Evolutionary conservation across 2,329 filamentous ascomycete genomes (phyloP), one percentile per base, ranked within the genome.

Genomic region (Calonectria henricotiae): DNA sequence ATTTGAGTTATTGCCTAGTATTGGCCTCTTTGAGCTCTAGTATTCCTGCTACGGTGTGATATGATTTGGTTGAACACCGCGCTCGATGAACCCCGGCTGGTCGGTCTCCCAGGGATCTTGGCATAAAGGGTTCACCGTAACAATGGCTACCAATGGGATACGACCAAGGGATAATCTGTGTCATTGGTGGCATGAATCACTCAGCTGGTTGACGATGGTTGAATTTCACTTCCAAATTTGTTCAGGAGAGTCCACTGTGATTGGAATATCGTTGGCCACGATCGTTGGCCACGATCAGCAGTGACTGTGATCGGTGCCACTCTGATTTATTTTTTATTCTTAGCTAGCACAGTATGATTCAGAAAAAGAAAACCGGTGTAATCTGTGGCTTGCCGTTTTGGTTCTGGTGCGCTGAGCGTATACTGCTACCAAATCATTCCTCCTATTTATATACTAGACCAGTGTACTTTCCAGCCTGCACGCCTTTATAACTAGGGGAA

Each of bases 41-140:
- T 13, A 30, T 39, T 55, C 17, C n/a, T 39, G 9, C 27, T 13
- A 4, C 23, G 8, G 32, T 13, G 51, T 20, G 15, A 1, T 20
- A 23, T 4, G 23, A 25, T 39, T 25, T 58, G 35, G 51, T 58
- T 37, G n/a, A 32, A 15, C 4, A 13, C 6, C 8, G 5, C 5
- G 13, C 51, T 27, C 51, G 51, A 58, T 58, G 39, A 39, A 27
- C 51, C 39, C 32, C 51, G 35, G 37, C 37, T 23, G 8, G 51
- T 20, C 35, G 39, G 51, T 13, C 20, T 11, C 25, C n/a, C 13
- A 12, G 6, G n/a, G 20, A 58, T 58, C 51, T 39, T 39, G 51
- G 51, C 1, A 25, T 5, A 25, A 5, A 58, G 20, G 51, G 27
- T 27, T 13, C 35, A n/a, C 25, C 25, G 17, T 20, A 15, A 32